Percentiles rank a stretch among this genome's conserved stretches.
These are phyloP conservation scores for Xylariaceae sp. DNA, from an alignment of 2,329 filamentous ascomycete species.

Conservation along the genomic window DNA sequence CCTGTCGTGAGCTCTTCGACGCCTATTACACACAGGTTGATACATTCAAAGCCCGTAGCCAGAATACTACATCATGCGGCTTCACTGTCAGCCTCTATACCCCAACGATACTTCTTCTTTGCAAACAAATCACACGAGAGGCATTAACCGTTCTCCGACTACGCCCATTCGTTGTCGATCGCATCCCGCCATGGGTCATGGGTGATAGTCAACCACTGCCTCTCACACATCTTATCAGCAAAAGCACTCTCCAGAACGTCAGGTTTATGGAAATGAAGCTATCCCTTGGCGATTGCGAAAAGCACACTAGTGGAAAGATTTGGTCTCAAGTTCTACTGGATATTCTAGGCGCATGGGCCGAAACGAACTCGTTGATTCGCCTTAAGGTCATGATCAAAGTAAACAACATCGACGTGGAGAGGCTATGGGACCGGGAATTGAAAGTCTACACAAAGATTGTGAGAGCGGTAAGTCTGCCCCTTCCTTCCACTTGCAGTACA, in stretches of 20 bases:
- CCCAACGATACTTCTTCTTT: constrained; percentile 46
- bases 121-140: constrained; percentile 44
- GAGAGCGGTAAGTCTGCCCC: constrained; percentile 29
- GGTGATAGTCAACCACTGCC: constrained; percentile 35
- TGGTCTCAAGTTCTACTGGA: constrained; percentile 40
- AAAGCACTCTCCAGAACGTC: constrained; percentile 43
- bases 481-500: neutral
- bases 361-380: constrained; percentile 38
- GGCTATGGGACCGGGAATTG: constrained; percentile 36
- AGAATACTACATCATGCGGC: constrained; percentile 2
- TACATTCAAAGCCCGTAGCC: constrained; percentile 19
- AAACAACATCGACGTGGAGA: constrained; percentile 28
- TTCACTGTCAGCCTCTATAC: constrained; percentile 33
- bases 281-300: constrained; percentile 39
- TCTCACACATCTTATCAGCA: constrained; percentile 41
- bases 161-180: constrained; percentile 43
- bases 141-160: constrained; percentile 39
- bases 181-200: constrained; percentile 45
- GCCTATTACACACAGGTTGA: constrained; percentile 40
- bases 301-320: constrained; percentile 36
- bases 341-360: constrained; percentile 37
- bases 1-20: constrained; percentile 39
- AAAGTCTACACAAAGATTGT: constrained; percentile 32
- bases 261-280: constrained; percentile 42
- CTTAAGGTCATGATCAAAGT: constrained; percentile 44